Percentiles rank a stretch among this genome's conserved stretches.
Conservation (phyloP, 2,329 filamentous ascomycete species). For the Rutstroemia sp. region DNA sequence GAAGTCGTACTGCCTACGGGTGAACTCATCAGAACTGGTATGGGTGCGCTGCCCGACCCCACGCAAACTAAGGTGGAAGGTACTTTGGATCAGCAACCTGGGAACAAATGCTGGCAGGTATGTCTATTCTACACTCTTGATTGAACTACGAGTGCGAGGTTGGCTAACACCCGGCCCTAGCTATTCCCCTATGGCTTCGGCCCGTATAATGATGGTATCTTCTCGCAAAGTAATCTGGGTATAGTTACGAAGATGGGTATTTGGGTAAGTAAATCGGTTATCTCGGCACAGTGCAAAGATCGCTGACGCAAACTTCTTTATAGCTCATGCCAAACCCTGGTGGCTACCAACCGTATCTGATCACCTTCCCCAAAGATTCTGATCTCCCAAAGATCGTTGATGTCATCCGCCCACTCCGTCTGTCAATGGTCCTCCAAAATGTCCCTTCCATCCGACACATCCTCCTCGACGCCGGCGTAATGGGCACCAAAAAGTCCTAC, state of each 20-base stretch:
- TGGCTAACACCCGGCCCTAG: background rate
- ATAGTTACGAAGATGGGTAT: conserved; percentile 48
- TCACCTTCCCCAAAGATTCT: conserved; percentile 36
- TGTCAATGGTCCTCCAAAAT: conserved; percentile 38
- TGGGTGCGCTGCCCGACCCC: conserved; percentile 34
- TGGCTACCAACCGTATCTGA: conserved; percentile 37
- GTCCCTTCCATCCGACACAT: conserved; percentile 27
- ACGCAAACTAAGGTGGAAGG: conserved; percentile 4
- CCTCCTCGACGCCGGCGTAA: conserved; percentile 28
- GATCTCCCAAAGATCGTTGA: conserved; percentile 30
- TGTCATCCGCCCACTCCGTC: conserved; percentile 37
- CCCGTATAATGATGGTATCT: conserved; percentile 35
- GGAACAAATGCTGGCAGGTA: conserved; percentile 33
- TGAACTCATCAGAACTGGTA: conserved; percentile 39
- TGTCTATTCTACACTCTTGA: background rate
- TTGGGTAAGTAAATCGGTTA: conserved; percentile 16
- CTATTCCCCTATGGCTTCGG: conserved; percentile 32
- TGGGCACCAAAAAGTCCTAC: conserved; percentile 33
- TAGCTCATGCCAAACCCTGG: conserved; percentile 45
- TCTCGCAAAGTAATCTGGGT: conserved; percentile 44
- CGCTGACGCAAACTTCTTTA: background rate
- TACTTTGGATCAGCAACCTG: conserved; percentile 25
- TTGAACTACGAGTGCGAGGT: background rate
- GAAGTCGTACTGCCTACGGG: conserved; percentile 40
- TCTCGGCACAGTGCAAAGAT: background rate